Evolutionary conservation across 441 rosid genomes (phyloP).

Genomic region (Croton setiger): DNA sequence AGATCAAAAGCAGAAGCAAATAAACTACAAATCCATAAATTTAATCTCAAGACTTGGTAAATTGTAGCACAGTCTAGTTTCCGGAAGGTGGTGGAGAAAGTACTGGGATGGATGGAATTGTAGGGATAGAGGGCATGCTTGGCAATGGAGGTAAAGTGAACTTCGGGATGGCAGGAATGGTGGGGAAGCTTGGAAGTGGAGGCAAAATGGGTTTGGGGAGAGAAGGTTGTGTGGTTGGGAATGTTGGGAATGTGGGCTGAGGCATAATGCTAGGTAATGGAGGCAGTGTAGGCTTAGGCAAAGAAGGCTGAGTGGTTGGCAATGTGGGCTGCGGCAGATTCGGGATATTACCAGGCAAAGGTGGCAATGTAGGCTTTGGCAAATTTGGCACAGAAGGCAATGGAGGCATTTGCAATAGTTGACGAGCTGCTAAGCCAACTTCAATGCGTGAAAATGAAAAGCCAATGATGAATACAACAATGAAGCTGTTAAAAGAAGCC

Average conservation of each 20-base stretch:
- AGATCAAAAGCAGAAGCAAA: background rate
- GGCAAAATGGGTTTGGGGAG: constrained; percentile 15
- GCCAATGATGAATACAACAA: too few relatives aligned
- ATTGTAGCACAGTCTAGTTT: background rate
- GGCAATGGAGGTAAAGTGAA: constrained; percentile 27
- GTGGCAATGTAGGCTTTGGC: constrained; percentile 26
- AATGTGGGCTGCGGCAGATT: constrained; percentile 24
- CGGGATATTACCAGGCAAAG: constrained; percentile 22
- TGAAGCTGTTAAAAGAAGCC: too few relatives aligned
- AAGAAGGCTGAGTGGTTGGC: too few relatives aligned
- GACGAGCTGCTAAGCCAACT: constrained; percentile 28
- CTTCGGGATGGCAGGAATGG: constrained; percentile 20
- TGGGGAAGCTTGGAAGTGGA: constrained; percentile 31
- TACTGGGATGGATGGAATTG: constrained; percentile 8
- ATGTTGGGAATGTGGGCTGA: too few relatives aligned
- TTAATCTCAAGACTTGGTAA: too few relatives aligned
- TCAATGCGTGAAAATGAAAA: constrained; percentile 4
- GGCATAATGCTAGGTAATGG: too few relatives aligned
- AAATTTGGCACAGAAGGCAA: background rate
- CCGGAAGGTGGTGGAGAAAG: constrained; percentile 10
- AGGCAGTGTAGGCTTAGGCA: too few relatives aligned
- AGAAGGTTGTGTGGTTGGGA: constrained; percentile 16
- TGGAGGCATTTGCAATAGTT: constrained; percentile 27
- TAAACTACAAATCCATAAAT: background rate
- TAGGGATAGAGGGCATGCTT: constrained; percentile 20